phyloP scores from a whole-genome alignment of 768 basidiomycete genomes.

The Grammothele lineata region DNA sequence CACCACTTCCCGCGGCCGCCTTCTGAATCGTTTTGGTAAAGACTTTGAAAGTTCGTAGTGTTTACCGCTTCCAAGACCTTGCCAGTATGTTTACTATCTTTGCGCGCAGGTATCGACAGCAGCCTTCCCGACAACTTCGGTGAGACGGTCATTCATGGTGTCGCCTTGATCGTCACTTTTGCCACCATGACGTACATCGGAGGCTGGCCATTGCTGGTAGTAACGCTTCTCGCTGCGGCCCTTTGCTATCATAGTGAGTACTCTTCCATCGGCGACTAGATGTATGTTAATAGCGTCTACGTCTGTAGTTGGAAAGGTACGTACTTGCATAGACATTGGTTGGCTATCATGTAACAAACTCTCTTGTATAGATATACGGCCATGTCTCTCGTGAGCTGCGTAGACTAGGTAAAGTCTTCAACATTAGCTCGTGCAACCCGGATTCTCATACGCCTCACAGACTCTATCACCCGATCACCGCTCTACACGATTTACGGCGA shows the following conservation, averaged over 20 bases:
- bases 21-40: conserved; percentile 83
- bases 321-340: no score
- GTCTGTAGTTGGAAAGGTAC: no score
- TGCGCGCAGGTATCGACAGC: conserved; percentile 67
- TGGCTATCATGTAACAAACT: no score
- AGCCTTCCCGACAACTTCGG: conserved; percentile 82
- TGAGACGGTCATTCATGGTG: conserved; percentile 62
- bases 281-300: no score
- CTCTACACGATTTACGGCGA: conserved; percentile 50
- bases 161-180: conserved; percentile 68
- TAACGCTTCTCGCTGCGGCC: no score
- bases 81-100: conserved; percentile 10
- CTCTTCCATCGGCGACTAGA: no score
- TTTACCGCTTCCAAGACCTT: not conserved
- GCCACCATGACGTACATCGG: conserved; percentile 75
- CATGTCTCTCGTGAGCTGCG: conserved; percentile 88
- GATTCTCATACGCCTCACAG: no score
- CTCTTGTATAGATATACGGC: conserved; percentile 65
- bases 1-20: conserved; percentile 79
- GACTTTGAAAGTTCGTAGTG: conserved; percentile 65
- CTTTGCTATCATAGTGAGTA: no score
- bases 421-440: no score
- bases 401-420: no score
- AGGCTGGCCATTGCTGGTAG: no score
- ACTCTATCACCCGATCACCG: conserved; percentile 44